phyloP scores from a whole-genome alignment of 1,284 basidiomycete species.

The Exsudoporus floridanus region DNA sequence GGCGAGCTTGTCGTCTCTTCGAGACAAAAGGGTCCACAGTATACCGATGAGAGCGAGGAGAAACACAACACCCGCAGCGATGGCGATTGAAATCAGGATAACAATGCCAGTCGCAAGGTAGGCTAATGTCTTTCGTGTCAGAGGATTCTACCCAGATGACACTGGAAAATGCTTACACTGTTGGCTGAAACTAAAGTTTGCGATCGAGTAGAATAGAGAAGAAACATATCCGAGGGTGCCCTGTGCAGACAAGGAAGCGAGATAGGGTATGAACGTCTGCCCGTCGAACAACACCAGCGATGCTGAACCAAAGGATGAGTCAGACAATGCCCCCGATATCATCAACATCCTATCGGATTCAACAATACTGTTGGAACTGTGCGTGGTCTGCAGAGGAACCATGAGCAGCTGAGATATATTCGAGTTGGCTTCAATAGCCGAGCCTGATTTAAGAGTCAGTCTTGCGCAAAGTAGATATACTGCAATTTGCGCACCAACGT shows the following conservation, averaged over 20 bases:
- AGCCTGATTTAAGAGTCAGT: constrained; percentile 40
- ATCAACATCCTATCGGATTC: constrained; percentile 88
- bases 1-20: constrained; percentile 65
- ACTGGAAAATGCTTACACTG: constrained; percentile 51
- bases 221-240: constrained; percentile 76
- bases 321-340: constrained; percentile 79
- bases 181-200: constrained; percentile 72
- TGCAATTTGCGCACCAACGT: constrained; percentile 49
- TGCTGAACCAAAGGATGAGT: constrained; percentile 72
- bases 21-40: constrained; percentile 83
- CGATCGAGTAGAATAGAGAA: constrained; percentile 79
- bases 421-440: constrained; percentile 52
- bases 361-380: constrained; percentile 69
- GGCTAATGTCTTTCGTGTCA: constrained; percentile 47
- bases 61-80: constrained; percentile 93
- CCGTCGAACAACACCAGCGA: constrained; percentile 91
- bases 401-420: constrained; percentile 84
- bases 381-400: constrained; percentile 81
- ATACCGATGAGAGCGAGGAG: constrained; percentile 86
- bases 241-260: constrained; percentile 65
- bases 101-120: constrained; percentile 91
- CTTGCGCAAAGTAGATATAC: neutral
- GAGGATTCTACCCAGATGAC: neutral
- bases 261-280: constrained; percentile 78
- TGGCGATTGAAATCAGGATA: constrained; percentile 96